Base-by-base conservation (phyloP, 1,284 basidiomycete genomes). In the Ustilago curta region DNA sequence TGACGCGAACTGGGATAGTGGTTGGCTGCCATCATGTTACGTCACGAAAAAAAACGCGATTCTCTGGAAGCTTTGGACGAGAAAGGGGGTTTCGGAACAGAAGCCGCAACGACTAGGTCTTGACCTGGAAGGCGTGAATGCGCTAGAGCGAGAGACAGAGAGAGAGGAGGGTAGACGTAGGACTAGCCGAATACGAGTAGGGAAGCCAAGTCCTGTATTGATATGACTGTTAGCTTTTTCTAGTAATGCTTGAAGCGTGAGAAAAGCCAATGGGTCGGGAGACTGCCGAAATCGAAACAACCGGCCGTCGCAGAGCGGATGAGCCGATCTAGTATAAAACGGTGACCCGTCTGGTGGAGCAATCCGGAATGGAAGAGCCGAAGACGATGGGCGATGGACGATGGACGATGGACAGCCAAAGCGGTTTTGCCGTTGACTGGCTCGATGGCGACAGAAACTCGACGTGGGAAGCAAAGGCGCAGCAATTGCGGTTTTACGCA, bases 21-120 rank as follows among this genome's bases (percentile, higher is more conserved):
- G 45, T 76, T 76, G 55, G 73, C 65, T 31, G 73, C 73, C 73
- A 76, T 76, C 69, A 71, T 72, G 61, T 37, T 63, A 58, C 57
- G 55, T 29, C 23, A 37, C 35, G 35, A 25, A 25, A 25, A 25
- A 25, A 48, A 12, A 16, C 11, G 16, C 7, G 44, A 44, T 19
- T 44, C 19, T 19, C 32, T 16, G 21, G 21, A 27, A 31, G 45
- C 23, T 19, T 40, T 19, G 55, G 18, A 35, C 21, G 21, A 43
- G 51, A 40, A n/a, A 29, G 27, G 25, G 27, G 25, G 6, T 16
- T 45, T 8, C 7, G 27, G 6, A 47, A 23, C 5, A 44, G 27
- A 8, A 32, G 8, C 31, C 31, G 31, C 8, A 32, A 32, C 6
- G 8, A 9, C 31, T 32, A 9, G 8, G 35, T 37, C 2, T 37